Base-by-base conservation (phyloP, 768 basidiomycete species). In the Lactifluus piperatus region DNA sequence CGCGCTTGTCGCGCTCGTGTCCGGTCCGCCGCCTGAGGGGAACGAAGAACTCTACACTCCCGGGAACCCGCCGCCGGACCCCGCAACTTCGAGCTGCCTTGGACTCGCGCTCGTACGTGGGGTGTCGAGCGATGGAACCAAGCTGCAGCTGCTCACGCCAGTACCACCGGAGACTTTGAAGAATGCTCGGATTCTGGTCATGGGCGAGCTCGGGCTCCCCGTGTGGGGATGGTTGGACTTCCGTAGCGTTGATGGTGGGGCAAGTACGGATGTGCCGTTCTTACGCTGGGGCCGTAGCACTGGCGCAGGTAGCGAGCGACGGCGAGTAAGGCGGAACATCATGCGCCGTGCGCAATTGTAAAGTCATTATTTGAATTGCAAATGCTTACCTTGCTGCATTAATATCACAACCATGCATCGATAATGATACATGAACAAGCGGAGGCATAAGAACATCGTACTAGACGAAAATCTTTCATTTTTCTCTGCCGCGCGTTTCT, bases 201-300 rank as follows among this genome's bases (percentile, higher is more conserved):
- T 89, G 70, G 94, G 94, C 8, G 91, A 93, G 68, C 75, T 94
- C 66, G 92, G 94, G 70, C 71, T 97, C 0, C 94, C 94, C 0
- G 74, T 93, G 0, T 88, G 87, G 83, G 92, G 87, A 0, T 82
- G 92, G 85, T 74, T 97, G 51, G 92, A 94, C 69, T 86, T 83
- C 69, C 68, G 72, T 57, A 67, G 64, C 4, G 71, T 71, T 2
- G 70, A 69, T 24, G 76, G 79, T 0, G 73, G 84, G 5, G 80
- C 81, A 5, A 79, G 78, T 0, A 69, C 75, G 16, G 77, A 79
- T 4, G 77, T 83, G 20, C 85, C 94, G n/a, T 95, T 82, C 72
- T 71, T 95, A 69, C 85, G 86, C 65, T 87, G 85, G 83, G 84
- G 85, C 0, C 83, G 80, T 63, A 79, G 77, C 0, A 83, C 80